phyloP scores from a whole-genome alignment of 1,284 basidiomycete species.

The Inonotus obliquus region DNA sequence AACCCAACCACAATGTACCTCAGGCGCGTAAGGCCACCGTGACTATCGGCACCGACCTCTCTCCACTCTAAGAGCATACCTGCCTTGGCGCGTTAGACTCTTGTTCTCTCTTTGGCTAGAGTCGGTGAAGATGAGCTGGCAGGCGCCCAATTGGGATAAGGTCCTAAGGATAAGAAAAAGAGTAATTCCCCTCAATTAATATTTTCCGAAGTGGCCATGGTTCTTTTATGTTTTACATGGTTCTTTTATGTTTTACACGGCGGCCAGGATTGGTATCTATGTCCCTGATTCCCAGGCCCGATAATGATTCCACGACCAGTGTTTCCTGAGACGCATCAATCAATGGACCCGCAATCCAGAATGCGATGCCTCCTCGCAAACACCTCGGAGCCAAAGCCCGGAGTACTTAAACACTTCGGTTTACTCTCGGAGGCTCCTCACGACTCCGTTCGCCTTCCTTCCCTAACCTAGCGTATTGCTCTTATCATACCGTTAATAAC shows the following conservation, averaged over 20 bases:
- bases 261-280: not conserved
- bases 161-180: not conserved
- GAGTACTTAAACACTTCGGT: conserved; percentile 17
- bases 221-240: not conserved
- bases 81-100: not conserved
- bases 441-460: conserved; percentile 13
- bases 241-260: not conserved
- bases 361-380: conserved; percentile 17
- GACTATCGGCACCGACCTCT: not conserved
- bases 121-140: not conserved
- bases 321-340: conserved; percentile 13
- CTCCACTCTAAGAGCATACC: not conserved
- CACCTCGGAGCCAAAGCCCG: conserved; percentile 16
- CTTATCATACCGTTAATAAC: conserved; percentile 11
- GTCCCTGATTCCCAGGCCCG: conserved; percentile 11
- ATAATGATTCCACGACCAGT: conserved; percentile 13
- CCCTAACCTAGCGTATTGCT: conserved; percentile 3
- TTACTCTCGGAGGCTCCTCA: conserved; percentile 19
- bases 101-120: not conserved
- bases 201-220: not conserved
- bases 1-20: not conserved
- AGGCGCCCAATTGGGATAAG: not conserved
- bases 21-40: not conserved
- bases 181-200: not conserved
- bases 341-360: conserved; percentile 4